Evolutionary conservation across 305 asterid genomes (phyloP).

Genomic region (Fraxinus nigra): DNA sequence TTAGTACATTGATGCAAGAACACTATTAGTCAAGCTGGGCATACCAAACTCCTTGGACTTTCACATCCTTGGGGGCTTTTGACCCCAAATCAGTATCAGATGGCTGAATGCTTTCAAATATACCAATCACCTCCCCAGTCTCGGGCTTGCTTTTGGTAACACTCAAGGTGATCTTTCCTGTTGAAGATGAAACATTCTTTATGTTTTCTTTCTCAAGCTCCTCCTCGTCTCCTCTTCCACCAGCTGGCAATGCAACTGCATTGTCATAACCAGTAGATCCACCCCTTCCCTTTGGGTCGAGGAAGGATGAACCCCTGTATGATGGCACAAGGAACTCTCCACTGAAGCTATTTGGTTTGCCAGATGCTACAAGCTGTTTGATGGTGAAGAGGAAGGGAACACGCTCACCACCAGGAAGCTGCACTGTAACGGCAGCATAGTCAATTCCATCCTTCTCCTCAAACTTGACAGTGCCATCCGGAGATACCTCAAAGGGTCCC

Average conservation of each 20-base stretch:
- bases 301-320: constrained; percentile 91
- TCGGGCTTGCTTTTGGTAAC: constrained; percentile 81
- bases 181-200: constrained; percentile 61
- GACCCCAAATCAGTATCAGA: constrained; percentile 96
- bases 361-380: constrained; percentile 88
- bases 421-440: constrained; percentile 95
- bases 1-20: constrained; percentile 11
- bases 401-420: constrained; percentile 97
- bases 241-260: constrained; percentile 95
- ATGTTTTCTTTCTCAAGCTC: constrained; percentile 82
- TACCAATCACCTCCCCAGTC: constrained; percentile 93
- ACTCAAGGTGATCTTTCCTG: constrained; percentile 80
- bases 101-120: constrained; percentile 93
- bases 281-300: constrained; percentile 98
- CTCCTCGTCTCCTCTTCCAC: constrained; percentile 97
- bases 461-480: constrained; percentile 71
- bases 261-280: constrained; percentile 96
- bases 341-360: constrained; percentile 64
- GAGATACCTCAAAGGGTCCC: constrained; percentile 82
- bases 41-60: constrained; percentile 92
- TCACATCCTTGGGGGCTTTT: constrained; percentile 89
- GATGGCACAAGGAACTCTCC: constrained; percentile 92
- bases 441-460: constrained; percentile 95
- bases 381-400: constrained; percentile 94
- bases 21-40: constrained; percentile 73